These are phyloP conservation scores for Linnemannia schmuckeri DNA, from an alignment of 192 early-diverging fungal genomes.

Conservation along the genomic window DNA sequence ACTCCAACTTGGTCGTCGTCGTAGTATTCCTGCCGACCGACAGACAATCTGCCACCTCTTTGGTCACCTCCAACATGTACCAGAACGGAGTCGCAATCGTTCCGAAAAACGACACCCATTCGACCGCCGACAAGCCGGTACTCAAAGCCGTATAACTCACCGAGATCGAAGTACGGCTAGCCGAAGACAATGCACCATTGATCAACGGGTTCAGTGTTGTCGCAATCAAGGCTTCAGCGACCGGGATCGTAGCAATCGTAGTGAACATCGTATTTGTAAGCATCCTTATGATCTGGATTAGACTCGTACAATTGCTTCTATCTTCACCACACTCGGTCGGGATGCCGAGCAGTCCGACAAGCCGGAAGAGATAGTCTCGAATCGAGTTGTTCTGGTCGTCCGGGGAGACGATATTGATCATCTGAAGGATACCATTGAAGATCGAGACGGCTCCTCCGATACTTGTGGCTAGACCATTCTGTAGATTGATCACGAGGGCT, in stretches of 20 bases:
- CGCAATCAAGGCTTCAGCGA: not conserved
- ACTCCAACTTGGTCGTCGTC: not conserved
- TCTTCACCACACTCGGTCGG: not conserved
- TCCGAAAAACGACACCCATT: not conserved
- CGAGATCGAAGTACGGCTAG: not conserved
- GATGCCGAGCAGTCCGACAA: not conserved
- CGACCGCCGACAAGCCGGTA: not conserved
- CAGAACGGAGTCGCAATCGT: not conserved
- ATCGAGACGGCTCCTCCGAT: not conserved
- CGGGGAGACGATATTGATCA: not conserved
- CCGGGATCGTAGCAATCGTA: not conserved
- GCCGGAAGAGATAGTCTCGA: not conserved
- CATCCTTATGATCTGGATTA: constrained; percentile 4
- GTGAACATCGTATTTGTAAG: not conserved
- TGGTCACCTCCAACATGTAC: constrained; percentile 6
- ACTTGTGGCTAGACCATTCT: not conserved
- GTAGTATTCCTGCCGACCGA: not conserved
- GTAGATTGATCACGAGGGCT: not conserved
- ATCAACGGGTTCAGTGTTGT: not conserved
- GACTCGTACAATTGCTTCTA: not conserved
- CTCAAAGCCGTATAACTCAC: not conserved
- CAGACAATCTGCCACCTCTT: constrained; percentile 11
- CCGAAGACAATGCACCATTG: not conserved
- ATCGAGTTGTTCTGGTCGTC: not conserved
- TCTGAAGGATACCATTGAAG: not conserved